Evolutionary conservation across 176 grass and related monocot genomes (phyloP).

Genomic region (Canna indica): DNA sequence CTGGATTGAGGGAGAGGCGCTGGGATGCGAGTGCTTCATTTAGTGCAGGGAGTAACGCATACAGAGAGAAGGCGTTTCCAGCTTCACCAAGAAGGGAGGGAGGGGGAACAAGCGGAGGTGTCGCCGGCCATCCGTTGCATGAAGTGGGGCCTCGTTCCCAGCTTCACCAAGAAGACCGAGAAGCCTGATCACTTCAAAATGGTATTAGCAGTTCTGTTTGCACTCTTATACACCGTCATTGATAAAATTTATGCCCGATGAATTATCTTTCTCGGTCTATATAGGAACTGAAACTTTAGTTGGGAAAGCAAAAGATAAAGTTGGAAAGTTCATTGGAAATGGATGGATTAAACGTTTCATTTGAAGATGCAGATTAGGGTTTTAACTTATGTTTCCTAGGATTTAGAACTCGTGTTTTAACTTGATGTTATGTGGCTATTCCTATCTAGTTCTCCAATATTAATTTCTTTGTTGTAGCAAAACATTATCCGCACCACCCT

Average conservation of each 20-base stretch:
- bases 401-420: not conserved
- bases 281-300: not conserved
- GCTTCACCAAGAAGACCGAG: slow-evolving; percentile 72
- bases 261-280: not conserved
- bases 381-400: not conserved
- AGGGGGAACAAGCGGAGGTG: slow-evolving; percentile 6
- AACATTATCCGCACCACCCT: no score
- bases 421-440: no score
- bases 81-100: no score
- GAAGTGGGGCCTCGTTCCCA: slow-evolving; percentile 94
- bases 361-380: not conserved
- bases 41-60: no score
- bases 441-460: no score
- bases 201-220: slow-evolving; percentile 27
- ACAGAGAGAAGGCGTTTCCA: no score
- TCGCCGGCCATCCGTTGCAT: slow-evolving; percentile 59
- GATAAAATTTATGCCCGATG: not conserved
- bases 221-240: not conserved
- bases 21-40: no score
- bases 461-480: no score
- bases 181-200: slow-evolving; percentile 90
- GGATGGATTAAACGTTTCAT: not conserved
- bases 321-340: not conserved
- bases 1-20: no score
- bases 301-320: not conserved